Conservation (phyloP, 208 protist species). For the Trypanosoma theileri region DNA sequence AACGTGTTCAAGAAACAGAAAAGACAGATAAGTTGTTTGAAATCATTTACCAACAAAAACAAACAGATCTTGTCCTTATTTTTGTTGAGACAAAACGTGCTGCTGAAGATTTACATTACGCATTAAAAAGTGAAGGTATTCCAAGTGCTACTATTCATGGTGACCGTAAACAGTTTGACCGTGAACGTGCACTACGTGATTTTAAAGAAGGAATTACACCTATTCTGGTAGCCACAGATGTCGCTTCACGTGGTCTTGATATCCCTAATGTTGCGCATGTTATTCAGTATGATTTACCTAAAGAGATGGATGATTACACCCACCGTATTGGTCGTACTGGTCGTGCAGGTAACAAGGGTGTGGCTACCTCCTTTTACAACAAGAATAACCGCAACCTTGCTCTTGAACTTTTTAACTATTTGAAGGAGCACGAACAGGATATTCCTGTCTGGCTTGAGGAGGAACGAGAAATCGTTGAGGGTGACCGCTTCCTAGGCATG, state of each 20-base stretch:
- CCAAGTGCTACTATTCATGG: slow-evolving; percentile 95
- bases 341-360: slow-evolving; percentile 95
- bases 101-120: slow-evolving; percentile 88
- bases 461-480: slow-evolving; percentile 77
- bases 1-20: slow-evolving; percentile 53
- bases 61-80: slow-evolving; percentile 86
- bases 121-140: slow-evolving; percentile 80
- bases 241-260: slow-evolving; percentile 97
- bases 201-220: slow-evolving; percentile 88
- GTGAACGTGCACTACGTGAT: slow-evolving; percentile 78
- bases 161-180: slow-evolving; percentile 89
- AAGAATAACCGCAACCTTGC: slow-evolving; percentile 53
- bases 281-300: slow-evolving; percentile 97
- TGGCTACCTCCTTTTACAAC: slow-evolving; percentile 94
- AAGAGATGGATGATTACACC: slow-evolving; percentile 98
- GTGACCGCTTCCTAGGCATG: slow-evolving; percentile 57
- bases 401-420: slow-evolving; percentile 77
- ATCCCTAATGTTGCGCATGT: slow-evolving; percentile 96
- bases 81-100: slow-evolving; percentile 99
- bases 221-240: slow-evolving; percentile 98
- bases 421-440: slow-evolving; percentile 86
- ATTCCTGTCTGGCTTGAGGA: slow-evolving; percentile 80
- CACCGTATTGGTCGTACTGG: slow-evolving; percentile 99
- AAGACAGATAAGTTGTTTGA: slow-evolving; percentile 83
- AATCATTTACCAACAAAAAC: slow-evolving; percentile 70